phyloP scores from a whole-genome alignment of 2,329 filamentous ascomycete genomes.

The Trichoderma sp. region DNA sequence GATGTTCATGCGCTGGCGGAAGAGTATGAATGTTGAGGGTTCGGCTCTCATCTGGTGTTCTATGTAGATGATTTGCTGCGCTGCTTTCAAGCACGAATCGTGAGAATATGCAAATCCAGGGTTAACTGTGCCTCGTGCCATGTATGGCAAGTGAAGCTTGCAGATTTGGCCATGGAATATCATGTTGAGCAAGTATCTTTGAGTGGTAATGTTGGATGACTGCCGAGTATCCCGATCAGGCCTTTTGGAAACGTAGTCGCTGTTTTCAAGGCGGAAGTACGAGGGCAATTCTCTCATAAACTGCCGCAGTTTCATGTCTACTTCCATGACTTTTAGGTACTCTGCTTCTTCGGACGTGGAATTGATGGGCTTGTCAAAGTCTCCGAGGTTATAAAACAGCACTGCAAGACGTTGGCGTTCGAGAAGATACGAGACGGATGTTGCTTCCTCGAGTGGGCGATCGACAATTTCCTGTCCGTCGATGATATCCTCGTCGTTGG shows the following conservation, averaged over 20 bases:
- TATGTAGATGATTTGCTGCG: conserved; percentile 36
- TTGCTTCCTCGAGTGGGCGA: conserved; percentile 36
- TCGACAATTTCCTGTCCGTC: conserved; percentile 35
- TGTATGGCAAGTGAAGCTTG: conserved; percentile 40
- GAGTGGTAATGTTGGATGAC: conserved; percentile 33
- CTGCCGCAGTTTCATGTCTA: conserved; percentile 37
- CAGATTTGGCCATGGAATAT: conserved; percentile 41
- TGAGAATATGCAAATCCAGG: conserved; percentile 38
- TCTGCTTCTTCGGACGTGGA: conserved; percentile 36
- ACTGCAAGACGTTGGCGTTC: conserved; percentile 43
- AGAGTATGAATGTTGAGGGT: conserved; percentile 32
- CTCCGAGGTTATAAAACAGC: conserved; percentile 36
- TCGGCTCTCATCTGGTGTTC: conserved; percentile 35
- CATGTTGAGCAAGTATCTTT: conserved; percentile 39
- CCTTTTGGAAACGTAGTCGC: conserved; percentile 27
- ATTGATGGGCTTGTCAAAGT: conserved; percentile 36
- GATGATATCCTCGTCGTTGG: conserved; percentile 43
- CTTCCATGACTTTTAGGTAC: conserved; percentile 38
- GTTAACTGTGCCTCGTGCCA: conserved; percentile 39
- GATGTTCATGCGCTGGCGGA: conserved; percentile 36
- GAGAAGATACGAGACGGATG: conserved; percentile 42
- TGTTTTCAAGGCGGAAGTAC: conserved; percentile 34
- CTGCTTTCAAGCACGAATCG: conserved; percentile 37
- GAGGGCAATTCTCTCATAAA: conserved; percentile 36
- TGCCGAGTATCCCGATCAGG: conserved; percentile 30